These are phyloP conservation scores for Patellifolia procumbens DNA, from an alignment of 179 eudicot genomes.

Conservation along the genomic window DNA sequence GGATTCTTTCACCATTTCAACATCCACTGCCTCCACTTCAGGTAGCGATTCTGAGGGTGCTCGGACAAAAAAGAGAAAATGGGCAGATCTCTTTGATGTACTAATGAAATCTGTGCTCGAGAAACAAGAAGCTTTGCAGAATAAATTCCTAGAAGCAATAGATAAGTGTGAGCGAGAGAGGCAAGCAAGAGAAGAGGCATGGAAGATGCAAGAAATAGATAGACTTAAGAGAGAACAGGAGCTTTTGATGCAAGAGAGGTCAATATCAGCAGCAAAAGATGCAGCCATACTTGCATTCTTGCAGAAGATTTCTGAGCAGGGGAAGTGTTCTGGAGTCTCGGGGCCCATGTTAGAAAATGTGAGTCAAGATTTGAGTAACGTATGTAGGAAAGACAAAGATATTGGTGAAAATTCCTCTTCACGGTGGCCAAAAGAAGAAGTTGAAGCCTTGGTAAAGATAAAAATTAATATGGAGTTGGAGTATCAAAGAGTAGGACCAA, in stretches of 20 bases:
- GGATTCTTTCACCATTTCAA: conserved; percentile 36
- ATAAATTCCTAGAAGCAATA: conserved; percentile 60
- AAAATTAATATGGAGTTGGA: conserved; percentile 56
- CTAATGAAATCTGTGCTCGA: conserved; percentile 62
- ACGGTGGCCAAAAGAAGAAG: conserved; percentile 87
- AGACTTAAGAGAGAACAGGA: conserved; percentile 71
- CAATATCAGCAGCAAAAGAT: conserved; percentile 75
- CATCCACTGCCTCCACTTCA: conserved; percentile 59
- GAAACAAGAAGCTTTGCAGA: conserved; percentile 81
- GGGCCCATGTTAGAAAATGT: conserved; percentile 20
- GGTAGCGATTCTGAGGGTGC: conserved; percentile 54
- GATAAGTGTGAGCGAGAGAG: conserved; percentile 69
- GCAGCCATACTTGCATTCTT: conserved; percentile 66
- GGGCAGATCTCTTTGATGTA: conserved; percentile 55
- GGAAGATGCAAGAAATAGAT: conserved; percentile 65
- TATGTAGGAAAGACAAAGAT: conserved; percentile 31
- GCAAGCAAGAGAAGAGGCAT: conserved; percentile 64
- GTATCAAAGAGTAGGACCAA: conserved; percentile 60
- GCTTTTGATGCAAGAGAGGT: conserved; percentile 61
- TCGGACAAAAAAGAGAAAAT: conserved; percentile 61
- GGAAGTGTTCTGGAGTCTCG: conserved; percentile 14
- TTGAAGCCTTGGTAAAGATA: conserved; percentile 63
- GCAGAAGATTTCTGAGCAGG: conserved; percentile 59
- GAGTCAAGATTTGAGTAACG: conserved; percentile 28
- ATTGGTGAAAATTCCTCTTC: conserved; percentile 37